These are phyloP conservation scores for Ceratopteris richardii DNA, from an alignment of 75 land plant species.

Conservation along the genomic window DNA sequence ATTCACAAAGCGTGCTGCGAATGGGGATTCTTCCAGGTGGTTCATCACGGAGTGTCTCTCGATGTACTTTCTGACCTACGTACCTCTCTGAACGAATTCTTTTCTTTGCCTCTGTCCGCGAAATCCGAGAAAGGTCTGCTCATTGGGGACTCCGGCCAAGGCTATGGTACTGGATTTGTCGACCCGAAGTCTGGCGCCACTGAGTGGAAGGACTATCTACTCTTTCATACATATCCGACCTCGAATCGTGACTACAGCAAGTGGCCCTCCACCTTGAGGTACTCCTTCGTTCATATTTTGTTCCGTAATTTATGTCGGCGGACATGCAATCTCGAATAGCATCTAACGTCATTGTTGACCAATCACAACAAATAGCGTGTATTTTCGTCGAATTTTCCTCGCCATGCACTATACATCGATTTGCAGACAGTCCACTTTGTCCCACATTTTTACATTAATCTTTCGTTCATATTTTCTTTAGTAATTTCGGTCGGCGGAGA, in stretches of 20 bases:
- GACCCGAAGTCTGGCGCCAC: not conserved
- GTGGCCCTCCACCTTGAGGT: not conserved
- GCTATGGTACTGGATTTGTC: not conserved
- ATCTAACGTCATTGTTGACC: too few relatives aligned
- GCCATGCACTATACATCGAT: too few relatives aligned
- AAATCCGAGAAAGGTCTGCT: not conserved
- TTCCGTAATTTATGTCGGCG: not conserved
- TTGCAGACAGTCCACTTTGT: too few relatives aligned
- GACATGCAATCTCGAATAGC: too few relatives aligned
- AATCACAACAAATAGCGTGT: too few relatives aligned
- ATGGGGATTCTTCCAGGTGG: slow-evolving; percentile 3
- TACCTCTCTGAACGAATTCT: not conserved
- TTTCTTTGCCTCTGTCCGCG: not conserved
- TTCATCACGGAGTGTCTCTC: not conserved
- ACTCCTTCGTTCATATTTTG: not conserved
- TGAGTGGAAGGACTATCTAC: not conserved
- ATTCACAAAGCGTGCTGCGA: slow-evolving; percentile 1
- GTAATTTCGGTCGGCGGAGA: too few relatives aligned
- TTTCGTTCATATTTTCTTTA: too few relatives aligned
- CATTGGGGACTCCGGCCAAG: not conserved
- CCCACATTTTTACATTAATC: too few relatives aligned
- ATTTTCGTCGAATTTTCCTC: too few relatives aligned
- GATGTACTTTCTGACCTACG: not conserved
- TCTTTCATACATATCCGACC: not conserved
- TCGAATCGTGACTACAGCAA: not conserved